Base-by-base conservation (phyloP, 257 asterid genomes). In the Salvia miltiorrhiza region DNA sequence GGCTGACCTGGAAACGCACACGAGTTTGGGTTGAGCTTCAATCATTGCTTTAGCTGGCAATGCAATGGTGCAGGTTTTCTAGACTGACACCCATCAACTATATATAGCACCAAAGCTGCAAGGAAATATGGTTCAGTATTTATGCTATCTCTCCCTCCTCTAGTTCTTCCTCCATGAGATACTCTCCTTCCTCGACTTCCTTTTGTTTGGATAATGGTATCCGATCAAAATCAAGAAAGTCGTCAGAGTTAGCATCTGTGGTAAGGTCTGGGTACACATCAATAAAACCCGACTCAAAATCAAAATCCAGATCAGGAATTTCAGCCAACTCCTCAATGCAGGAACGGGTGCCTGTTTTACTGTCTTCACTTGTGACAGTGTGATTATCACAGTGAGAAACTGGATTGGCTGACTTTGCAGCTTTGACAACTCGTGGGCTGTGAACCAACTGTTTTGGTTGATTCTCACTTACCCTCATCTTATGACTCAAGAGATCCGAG, bases 81-180 rank as follows among this genome's bases (percentile, higher is more conserved):
- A n/a, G n/a, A n/a, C n/a, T n/a, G n/a, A n/a, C n/a, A n/a, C n/a
- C n/a, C n/a, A n/a, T n/a, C n/a, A n/a, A n/a, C n/a, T n/a, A n/a
- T 11, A 52, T 14, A 21, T 52, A n/a, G 43, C 23, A 16, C 20
- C 26, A 9, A 12, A 40, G 56, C 48, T 28, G 59, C 37, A 52
- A 28, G 4, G 7, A 33, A 14, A 57, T 19, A 40, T 3, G 45
- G 13, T 50, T 11, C n/a, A n/a, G 67, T 16, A n/a, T 68, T 73
- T 33, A 73, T 7, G 80, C 82, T 75, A 89, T 85, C 82, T 89
- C 98, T 53, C 96, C 98, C 78, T 92, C 98, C 85, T 89, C 98
- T 10, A 86, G 76, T 50, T 86, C 96, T 69, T 90, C 94, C 44
- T 82, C 88, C 55, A 73, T 23, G 4, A 72, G 50, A 56, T 7